Percentiles rank a stretch among this genome's conserved stretches.
Conservation (phyloP, 2,329 filamentous ascomycete genomes). For the Phialocephala subalpina region DNA sequence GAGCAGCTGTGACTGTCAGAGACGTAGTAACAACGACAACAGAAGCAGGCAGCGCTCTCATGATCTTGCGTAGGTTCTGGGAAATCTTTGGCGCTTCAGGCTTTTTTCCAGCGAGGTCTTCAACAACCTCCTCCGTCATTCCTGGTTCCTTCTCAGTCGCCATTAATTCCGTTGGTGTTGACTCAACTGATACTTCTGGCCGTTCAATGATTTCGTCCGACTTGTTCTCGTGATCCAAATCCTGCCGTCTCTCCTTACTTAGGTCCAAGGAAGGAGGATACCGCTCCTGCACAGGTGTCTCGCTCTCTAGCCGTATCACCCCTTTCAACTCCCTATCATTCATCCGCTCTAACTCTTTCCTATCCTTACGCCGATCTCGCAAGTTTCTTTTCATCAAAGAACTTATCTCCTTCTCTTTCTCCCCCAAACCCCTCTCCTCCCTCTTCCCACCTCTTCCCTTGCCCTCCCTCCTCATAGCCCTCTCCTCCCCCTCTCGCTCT, state of each 20-base stretch:
- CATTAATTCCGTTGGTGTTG: not conserved
- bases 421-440: not conserved
- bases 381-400: not conserved
- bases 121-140: not conserved
- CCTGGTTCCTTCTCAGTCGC: too few species aligned
- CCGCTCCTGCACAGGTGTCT: too few species aligned
- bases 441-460: not conserved
- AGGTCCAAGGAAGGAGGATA: too few species aligned
- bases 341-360: not conserved
- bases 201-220: too few species aligned
- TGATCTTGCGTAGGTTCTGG: constrained; percentile 36
- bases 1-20: not conserved
- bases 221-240: too few species aligned
- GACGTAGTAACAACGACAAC: constrained; percentile 42
- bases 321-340: too few species aligned
- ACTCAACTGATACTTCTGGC: not conserved
- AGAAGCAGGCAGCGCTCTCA: constrained; percentile 41
- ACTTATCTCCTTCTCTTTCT: not conserved
- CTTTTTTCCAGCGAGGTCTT: constrained; percentile 13
- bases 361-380: not conserved
- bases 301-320: too few species aligned
- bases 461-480: not conserved
- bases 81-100: constrained; percentile 17
- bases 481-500: not conserved
- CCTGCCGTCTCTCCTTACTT: too few species aligned